Base-by-base conservation (phyloP, 768 basidiomycete genomes). In the Dacryopinax spathularia region DNA sequence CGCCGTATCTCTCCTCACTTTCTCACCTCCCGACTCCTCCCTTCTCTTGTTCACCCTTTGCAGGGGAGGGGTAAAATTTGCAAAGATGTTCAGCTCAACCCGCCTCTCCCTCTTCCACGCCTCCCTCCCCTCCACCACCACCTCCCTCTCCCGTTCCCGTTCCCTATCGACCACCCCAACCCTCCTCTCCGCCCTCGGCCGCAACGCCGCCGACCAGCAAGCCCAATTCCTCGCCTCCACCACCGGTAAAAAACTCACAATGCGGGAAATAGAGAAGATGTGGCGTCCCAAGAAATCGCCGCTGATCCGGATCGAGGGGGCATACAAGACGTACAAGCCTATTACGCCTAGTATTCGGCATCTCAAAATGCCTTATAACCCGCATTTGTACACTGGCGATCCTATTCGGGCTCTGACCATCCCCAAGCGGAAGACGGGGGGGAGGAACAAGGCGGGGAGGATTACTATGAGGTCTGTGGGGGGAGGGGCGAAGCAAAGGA, bases 261-360 rank as follows among this genome's bases (percentile, higher is more conserved):
- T n/a, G 12, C 12, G 12, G n/a, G 10, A 10, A n/a, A 37, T 29
- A 29, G 31, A 56, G 60, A 18, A 61, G 34, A 18, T 36, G 6
- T 13, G 12, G 31, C 10, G 6, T 5, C 6, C 60, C 20, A 37
- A 39, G 37, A 36, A 29, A 13, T 3, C 61, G 7, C 61, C 61
- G 22, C 31, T 62, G 25, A 20, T 37, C 7, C 34, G 35, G 3
- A 36, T 62, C 25, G 34, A 34, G 9, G 36, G 36, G n/a, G 76
- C 86, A 62, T 91, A 85, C 80, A 93, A 93, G 76, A 91, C 86
- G 22, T 94, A 89, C 77, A 91, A 93, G 70, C 91, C 92, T 69
- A 78, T 91, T 63, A 84, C 89, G 0, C 91, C 91, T 1, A 84
- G 87, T 67, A 80, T 92, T 34, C 91, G 95, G 36, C 92, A 96